Conservation (phyloP, 2,329 filamentous ascomycete species). For the Sporothrix brunneoviolacea region DNA sequence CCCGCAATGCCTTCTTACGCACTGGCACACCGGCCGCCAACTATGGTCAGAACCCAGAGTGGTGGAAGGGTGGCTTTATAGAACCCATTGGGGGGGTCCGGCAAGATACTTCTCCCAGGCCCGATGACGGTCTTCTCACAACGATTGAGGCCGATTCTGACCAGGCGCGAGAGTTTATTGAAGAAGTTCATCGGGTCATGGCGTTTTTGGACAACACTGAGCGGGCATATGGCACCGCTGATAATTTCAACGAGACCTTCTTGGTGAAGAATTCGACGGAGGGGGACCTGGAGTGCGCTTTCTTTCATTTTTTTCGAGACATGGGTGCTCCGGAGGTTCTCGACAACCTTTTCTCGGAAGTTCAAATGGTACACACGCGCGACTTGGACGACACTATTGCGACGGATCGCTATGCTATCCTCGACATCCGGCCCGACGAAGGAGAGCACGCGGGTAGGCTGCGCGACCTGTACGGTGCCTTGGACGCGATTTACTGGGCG, state of each 20-base stretch:
- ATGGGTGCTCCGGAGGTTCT: conserved; percentile 26
- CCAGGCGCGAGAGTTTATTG: conserved; percentile 33
- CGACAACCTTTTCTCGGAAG: conserved; percentile 7
- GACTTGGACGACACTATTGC: neutral
- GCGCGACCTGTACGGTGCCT: conserved; percentile 32
- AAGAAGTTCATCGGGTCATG: conserved; percentile 56
- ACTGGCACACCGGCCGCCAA: conserved; percentile 33
- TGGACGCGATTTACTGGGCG: conserved; percentile 29
- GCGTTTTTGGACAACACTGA: conserved; percentile 57
- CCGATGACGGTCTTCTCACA: neutral
- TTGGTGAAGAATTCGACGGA: neutral
- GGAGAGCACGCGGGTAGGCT: conserved; percentile 67
- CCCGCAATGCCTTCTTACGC: conserved; percentile 48
- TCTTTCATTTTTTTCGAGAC: no score
- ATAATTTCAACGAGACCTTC: conserved; percentile 21
- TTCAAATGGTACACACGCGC: neutral
- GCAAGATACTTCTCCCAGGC: neutral
- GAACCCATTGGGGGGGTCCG: conserved; percentile 26
- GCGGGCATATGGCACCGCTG: conserved; percentile 51
- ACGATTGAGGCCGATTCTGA: neutral
- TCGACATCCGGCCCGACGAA: conserved; percentile 50
- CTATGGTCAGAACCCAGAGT: conserved; percentile 51
- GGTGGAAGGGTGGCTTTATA: conserved; percentile 50
- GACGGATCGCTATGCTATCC: conserved; percentile 15
- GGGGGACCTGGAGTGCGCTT: conserved; percentile 33